phyloP scores from a whole-genome alignment of 192 early-diverging fungal genomes.

The Rhizoclosmatium sp. region DNA sequence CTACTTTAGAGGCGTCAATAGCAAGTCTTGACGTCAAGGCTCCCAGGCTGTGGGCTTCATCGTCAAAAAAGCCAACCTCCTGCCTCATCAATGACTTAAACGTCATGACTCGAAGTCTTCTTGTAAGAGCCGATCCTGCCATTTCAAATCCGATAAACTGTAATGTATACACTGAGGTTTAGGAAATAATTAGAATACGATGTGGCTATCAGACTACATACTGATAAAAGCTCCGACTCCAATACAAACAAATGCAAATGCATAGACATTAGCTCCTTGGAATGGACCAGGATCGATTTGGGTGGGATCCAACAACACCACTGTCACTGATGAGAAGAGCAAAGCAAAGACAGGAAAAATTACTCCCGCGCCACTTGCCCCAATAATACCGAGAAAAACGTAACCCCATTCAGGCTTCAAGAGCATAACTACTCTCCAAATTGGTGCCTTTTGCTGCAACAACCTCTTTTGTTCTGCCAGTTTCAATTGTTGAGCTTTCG shows the following conservation, averaged over 20 bases:
- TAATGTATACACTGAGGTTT: slow-evolving; percentile 56
- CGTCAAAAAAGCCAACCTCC: slow-evolving; percentile 50
- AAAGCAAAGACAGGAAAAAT: slow-evolving; percentile 34
- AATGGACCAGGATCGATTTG: slow-evolving; percentile 40
- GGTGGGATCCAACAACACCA: slow-evolving; percentile 49
- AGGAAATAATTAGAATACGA: slow-evolving; percentile 64
- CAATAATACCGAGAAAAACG: slow-evolving; percentile 30
- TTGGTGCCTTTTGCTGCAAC: slow-evolving; percentile 56
- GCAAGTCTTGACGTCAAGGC: slow-evolving; percentile 83
- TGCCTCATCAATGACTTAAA: slow-evolving; percentile 56
- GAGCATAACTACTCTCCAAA: slow-evolving; percentile 55
- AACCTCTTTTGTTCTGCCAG: not conserved
- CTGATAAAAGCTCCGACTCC: slow-evolving; percentile 52
- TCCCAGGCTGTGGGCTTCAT: slow-evolving; percentile 68
- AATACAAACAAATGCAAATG: slow-evolving; percentile 68
- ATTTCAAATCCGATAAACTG: slow-evolving; percentile 58
- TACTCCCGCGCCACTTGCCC: slow-evolving; percentile 26
- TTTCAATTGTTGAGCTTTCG: slow-evolving; percentile 2
- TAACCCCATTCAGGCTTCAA: slow-evolving; percentile 63
- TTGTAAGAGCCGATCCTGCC: slow-evolving; percentile 48
- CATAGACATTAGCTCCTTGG: slow-evolving; percentile 67
- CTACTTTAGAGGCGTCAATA: slow-evolving; percentile 72
- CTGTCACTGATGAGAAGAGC: slow-evolving; percentile 22
- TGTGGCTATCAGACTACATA: slow-evolving; percentile 35
- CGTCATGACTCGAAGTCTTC: slow-evolving; percentile 46